Conservation (phyloP, 176 grass and related monocot genomes). For the Eleusine indica region DNA sequence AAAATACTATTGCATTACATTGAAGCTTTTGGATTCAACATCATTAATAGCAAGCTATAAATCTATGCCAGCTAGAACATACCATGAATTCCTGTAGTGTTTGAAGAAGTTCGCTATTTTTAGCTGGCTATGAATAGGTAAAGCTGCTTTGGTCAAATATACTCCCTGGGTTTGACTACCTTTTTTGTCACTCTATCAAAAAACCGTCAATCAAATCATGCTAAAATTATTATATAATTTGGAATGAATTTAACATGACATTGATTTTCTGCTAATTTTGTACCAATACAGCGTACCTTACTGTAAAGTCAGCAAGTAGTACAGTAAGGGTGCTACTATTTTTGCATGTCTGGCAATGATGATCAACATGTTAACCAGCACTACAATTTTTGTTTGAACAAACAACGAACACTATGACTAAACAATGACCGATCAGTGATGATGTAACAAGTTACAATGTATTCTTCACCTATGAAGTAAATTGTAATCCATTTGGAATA, state of each 20-base stretch:
- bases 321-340: background rate
- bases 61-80: background rate
- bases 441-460: background rate
- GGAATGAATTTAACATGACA: conserved; percentile 12
- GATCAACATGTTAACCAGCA: background rate
- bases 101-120: background rate
- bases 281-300: background rate
- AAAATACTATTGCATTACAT: background rate
- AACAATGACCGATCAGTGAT: background rate
- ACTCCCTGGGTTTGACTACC: background rate
- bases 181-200: background rate
- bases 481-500: background rate
- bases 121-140: background rate
- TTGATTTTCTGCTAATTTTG: background rate
- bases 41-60: background rate
- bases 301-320: background rate
- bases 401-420: too few species aligned
- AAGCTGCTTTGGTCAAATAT: too few species aligned
- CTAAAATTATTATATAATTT: background rate
- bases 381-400: background rate
- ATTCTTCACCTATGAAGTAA: background rate
- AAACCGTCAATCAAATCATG: background rate
- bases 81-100: background rate
- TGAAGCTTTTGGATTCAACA: background rate
- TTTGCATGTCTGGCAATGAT: background rate